Evolutionary conservation across 2,329 filamentous ascomycete species (phyloP), one percentile per base, ranked within the genome.

Genomic region (Claviceps sp.): DNA sequence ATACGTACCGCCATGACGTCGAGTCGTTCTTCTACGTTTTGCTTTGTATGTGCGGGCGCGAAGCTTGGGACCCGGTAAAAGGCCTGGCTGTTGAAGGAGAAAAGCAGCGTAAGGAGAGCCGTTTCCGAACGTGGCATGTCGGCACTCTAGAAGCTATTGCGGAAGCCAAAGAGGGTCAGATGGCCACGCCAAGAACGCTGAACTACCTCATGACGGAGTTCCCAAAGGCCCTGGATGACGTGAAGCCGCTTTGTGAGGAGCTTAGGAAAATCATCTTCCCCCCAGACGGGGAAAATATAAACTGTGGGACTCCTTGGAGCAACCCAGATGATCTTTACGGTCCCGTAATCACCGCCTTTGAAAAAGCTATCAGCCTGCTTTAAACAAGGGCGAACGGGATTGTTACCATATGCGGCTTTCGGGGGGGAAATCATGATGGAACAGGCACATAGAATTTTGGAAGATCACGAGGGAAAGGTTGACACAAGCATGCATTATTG

Each of bases 1-100:
- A 68, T 50, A 68, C 55, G 16, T 57, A 55, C 16, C 54, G 55
- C 19, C 52, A 56, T 7, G 54, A 57, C 13, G 22, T 56, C 1
- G 54, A 57, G 42, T 54, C 55, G 2, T 52, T 52, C 41, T 54
- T 53, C 42, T 54, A 53, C n/a, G 54, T 54, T 14, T 14, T 57
- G 1, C 3, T 64, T 3, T 59, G 55, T 55, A 50, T 58, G 40
- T 58, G 54, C 40, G 52, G 44, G 16, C 56, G 55, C 38, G 26
- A 50, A 26, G 54, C 51, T 13, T 56, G 52, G 53, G 16, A 2
- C 1, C 24, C 24, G 24, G 26, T 8, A 26, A 56, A 55, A 38
- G 41, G 48, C n/a, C 47, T 56, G 26, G 26, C 7, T 34, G 34
- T 1, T 13, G 24, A 46, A 7, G 8, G 24, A 50, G 17, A 47